These are phyloP conservation scores for Mrakiaceae sp. DNA, from an alignment of 1,284 basidiomycete species.

Conservation along the genomic window DNA sequence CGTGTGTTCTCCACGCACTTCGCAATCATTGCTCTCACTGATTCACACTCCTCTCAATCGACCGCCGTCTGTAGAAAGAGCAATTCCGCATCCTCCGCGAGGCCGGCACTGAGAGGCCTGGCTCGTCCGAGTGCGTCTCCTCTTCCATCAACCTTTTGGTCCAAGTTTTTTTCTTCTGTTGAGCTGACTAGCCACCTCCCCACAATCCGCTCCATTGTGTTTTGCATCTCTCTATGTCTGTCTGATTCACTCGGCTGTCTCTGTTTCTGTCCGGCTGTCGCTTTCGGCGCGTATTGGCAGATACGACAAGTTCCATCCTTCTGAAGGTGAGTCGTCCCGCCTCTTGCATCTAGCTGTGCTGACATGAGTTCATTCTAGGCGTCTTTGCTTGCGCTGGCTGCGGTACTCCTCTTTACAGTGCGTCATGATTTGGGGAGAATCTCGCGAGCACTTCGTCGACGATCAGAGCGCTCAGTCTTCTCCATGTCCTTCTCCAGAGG, in stretches of 20 bases:
- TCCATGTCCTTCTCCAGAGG: not conserved
- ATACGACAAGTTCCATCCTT: slow-evolving; percentile 16
- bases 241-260: no score
- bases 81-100: slow-evolving; percentile 16
- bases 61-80: slow-evolving; percentile 1
- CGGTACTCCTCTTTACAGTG: slow-evolving; percentile 10
- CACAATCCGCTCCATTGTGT: no score
- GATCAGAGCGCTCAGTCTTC: not conserved
- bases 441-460: not conserved
- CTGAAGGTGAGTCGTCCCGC: not conserved
- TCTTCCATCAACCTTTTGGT: no score
- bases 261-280: no score
- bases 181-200: no score
- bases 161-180: no score
- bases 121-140: slow-evolving; percentile 1
- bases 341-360: no score
- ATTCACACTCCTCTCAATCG: not conserved
- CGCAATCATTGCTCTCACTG: not conserved
- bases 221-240: no score
- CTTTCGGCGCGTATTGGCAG: no score
- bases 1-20: not conserved
- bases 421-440: not conserved
- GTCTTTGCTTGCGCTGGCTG: slow-evolving; percentile 16
- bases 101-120: slow-evolving; percentile 16
- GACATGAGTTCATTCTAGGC: not conserved